These are phyloP conservation scores for Pythium grandisporangium DNA, from an alignment of 352 stramenopile species.

Conservation along the genomic window DNA sequence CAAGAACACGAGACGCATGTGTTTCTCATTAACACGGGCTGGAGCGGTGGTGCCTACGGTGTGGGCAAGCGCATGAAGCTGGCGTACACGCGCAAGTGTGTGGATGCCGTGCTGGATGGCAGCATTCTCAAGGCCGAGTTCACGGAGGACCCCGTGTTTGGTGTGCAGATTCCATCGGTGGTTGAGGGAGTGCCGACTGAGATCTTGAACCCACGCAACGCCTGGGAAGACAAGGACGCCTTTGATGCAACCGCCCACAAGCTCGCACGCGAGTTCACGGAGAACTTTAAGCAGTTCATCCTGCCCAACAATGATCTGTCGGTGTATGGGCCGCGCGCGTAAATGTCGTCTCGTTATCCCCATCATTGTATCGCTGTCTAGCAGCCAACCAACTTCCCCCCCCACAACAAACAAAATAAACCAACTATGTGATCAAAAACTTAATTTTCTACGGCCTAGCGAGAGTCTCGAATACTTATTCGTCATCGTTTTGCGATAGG, in stretches of 20 bases:
- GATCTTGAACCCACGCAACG: constrained; percentile 66
- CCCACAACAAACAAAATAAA: not conserved
- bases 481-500: no score
- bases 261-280: constrained; percentile 65
- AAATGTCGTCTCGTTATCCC: constrained; percentile 2
- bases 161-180: constrained; percentile 52
- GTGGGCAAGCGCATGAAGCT: constrained; percentile 97
- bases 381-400: no score
- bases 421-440: not conserved
- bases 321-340: constrained; percentile 45
- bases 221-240: constrained; percentile 71
- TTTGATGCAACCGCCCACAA: constrained; percentile 71
- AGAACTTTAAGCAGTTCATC: constrained; percentile 85
- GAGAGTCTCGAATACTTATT: no score
- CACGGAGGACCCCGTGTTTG: constrained; percentile 63
- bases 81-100: constrained; percentile 65
- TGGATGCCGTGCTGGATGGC: constrained; percentile 64
- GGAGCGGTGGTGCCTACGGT: constrained; percentile 92
- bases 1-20: constrained; percentile 32
- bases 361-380: constrained; percentile 1
- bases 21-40: constrained; percentile 92
- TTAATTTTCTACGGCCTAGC: no score
- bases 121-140: constrained; percentile 57
- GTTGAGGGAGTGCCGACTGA: constrained; percentile 62
- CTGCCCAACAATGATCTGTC: constrained; percentile 65